Evolutionary conservation across 192 early-diverging fungal genomes (phyloP).

Genomic region (Phlyctochytrium arcticum): DNA sequence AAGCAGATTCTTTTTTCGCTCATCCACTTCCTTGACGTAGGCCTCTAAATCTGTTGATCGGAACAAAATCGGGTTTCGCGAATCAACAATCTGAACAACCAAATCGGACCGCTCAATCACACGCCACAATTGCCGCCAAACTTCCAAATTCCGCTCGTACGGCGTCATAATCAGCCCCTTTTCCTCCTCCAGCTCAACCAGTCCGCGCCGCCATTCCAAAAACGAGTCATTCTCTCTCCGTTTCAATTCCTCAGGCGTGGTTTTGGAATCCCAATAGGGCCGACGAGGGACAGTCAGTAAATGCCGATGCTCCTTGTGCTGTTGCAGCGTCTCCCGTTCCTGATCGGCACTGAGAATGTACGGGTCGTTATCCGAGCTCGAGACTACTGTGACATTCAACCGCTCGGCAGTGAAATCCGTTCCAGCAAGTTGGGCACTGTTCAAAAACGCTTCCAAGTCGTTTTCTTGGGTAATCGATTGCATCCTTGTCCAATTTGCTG

Average conservation of each 20-base stretch:
- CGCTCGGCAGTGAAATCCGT: constrained; percentile 84
- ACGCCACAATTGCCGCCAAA: constrained; percentile 99
- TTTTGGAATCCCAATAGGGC: constrained; percentile 79
- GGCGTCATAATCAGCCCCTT: constrained; percentile 93
- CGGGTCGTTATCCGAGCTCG: constrained; percentile 67
- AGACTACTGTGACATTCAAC: constrained; percentile 81
- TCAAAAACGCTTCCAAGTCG: constrained; percentile 94
- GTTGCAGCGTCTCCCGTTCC: constrained; percentile 69
- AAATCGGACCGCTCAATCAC: constrained; percentile 95
- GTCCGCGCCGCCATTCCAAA: constrained; percentile 85
- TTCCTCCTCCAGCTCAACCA: constrained; percentile 77
- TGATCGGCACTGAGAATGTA: constrained; percentile 77
- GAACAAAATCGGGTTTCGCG: constrained; percentile 92
- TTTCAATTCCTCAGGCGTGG: constrained; percentile 78
- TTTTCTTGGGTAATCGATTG: constrained; percentile 96
- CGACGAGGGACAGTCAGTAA: constrained; percentile 80
- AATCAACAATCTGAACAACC: constrained; percentile 98
- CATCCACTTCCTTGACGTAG: constrained; percentile 89
- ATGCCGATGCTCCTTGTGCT: constrained; percentile 72
- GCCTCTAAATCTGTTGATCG: constrained; percentile 79
- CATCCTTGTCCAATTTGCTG: constrained; percentile 74
- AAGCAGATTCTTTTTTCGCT: constrained; percentile 80
- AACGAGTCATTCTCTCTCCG: constrained; percentile 79
- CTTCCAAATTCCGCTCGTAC: constrained; percentile 97
- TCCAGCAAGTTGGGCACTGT: constrained; percentile 89